Evolutionary conservation across 2,329 filamentous ascomycete species (phyloP).

Genomic region (Trichophyton simii): DNA sequence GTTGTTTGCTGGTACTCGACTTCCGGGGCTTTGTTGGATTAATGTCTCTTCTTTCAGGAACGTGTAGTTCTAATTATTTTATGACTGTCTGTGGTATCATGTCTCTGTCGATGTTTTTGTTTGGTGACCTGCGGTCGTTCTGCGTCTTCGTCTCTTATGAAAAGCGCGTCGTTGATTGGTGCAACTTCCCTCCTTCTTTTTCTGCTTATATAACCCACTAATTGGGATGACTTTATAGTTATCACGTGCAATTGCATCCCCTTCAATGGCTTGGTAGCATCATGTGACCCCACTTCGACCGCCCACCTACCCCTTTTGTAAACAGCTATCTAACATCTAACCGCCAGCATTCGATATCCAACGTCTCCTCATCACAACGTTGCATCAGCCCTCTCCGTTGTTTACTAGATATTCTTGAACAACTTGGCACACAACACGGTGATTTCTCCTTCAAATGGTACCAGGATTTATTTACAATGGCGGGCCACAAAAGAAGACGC

Average conservation of each 20-base stretch:
- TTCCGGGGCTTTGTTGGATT: constrained; percentile 7
- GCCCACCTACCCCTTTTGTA: no score
- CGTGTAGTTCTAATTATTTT: constrained; percentile 15
- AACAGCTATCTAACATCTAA: no score
- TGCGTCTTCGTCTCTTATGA: background rate
- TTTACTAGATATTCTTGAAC: no score
- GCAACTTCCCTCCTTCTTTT: background rate
- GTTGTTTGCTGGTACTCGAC: constrained; percentile 14
- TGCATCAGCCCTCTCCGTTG: no score
- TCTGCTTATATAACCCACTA: background rate
- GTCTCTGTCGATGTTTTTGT: background rate
- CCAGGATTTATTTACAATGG: background rate
- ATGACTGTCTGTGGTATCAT: constrained; percentile 11
- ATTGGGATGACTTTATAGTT: no score
- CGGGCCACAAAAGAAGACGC: background rate
- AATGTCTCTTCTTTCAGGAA: constrained; percentile 21
- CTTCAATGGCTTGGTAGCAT: no score
- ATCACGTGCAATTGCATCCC: no score
- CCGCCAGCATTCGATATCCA: no score
- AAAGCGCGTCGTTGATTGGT: background rate
- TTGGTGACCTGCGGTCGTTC: background rate
- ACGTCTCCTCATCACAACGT: no score
- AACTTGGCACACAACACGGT: no score
- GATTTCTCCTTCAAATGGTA: no score
- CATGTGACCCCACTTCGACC: no score